These are phyloP conservation scores for Pseudocercospora vitis DNA, from an alignment of 2,329 filamentous ascomycete genomes.

Conservation along the genomic window DNA sequence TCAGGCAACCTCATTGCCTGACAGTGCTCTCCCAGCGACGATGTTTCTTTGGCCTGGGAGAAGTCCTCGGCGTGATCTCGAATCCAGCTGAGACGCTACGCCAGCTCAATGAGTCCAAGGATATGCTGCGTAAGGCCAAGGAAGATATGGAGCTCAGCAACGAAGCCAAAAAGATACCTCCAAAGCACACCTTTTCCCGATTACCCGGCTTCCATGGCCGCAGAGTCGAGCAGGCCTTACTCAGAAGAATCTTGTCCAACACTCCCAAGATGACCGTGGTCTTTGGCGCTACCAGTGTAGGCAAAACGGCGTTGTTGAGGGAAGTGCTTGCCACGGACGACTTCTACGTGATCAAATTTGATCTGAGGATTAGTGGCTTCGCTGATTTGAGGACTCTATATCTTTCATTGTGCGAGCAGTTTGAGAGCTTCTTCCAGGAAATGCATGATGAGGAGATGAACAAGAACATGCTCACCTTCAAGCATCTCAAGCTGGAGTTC, in stretches of 20 bases:
- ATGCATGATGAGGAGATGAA: slow-evolving; percentile 26
- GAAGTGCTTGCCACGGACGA: slow-evolving; percentile 25
- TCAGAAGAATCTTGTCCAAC: slow-evolving; percentile 20
- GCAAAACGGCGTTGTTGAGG: slow-evolving; percentile 24
- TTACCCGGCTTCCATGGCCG: slow-evolving; percentile 25
- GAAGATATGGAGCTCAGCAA: slow-evolving; percentile 21
- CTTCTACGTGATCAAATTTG: slow-evolving; percentile 26
- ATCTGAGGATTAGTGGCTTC: slow-evolving; percentile 23
- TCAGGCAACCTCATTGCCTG: no score
- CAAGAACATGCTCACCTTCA: slow-evolving; percentile 23
- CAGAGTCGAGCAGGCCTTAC: slow-evolving; percentile 17
- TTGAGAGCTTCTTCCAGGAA: slow-evolving; percentile 22
- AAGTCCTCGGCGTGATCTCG: slow-evolving; percentile 19
- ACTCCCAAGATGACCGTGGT: slow-evolving; percentile 24
- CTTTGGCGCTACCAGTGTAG: slow-evolving; percentile 24
- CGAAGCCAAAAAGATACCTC: slow-evolving; percentile 22
- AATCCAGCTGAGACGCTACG: slow-evolving; percentile 22
- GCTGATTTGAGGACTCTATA: slow-evolving; percentile 24
- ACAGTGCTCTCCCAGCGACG: slow-evolving; percentile 11
- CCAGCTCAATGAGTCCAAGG: slow-evolving; percentile 23
- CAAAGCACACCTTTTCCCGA: slow-evolving; percentile 22
- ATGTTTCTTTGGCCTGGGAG: slow-evolving; percentile 22
- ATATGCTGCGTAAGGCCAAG: slow-evolving; percentile 23
- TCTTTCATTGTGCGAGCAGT: slow-evolving; percentile 21
- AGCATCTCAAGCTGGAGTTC: slow-evolving; percentile 19